Percentiles rank a stretch among this genome's conserved stretches.
Conservation (phyloP, 148 eudicot species). For the Rhododendron ovatum region DNA sequence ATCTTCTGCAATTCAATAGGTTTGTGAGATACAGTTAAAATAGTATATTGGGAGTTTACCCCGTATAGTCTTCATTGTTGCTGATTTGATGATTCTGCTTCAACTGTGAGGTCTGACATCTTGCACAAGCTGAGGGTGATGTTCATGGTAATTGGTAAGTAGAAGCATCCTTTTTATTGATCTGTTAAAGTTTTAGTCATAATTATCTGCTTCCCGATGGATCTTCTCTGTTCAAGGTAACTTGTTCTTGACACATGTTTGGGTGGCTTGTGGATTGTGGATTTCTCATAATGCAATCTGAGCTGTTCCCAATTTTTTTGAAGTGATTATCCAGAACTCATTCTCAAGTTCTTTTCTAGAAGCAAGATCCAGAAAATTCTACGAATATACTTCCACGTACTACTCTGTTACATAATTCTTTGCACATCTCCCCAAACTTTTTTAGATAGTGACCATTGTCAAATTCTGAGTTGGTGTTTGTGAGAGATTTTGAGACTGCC, state of each 20-base stretch:
- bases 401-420: background rate
- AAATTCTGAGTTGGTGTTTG: background rate
- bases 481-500: background rate
- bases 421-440: background rate
- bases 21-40: background rate
- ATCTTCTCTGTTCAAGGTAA: background rate
- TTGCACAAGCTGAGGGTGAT: background rate
- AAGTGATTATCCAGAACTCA: background rate
- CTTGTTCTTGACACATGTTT: background rate
- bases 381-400: background rate
- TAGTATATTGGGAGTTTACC: background rate
- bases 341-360: background rate
- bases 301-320: background rate
- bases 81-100: constrained; percentile 7
- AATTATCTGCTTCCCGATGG: background rate
- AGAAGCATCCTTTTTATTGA: background rate
- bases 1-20: constrained; percentile 46
- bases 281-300: background rate
- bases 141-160: constrained; percentile 14
- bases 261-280: background rate
- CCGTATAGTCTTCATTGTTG: background rate
- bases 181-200: background rate
- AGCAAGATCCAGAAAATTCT: background rate
- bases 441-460: background rate
- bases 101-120: background rate